Percentiles rank a stretch among this genome's conserved stretches.
phyloP scores from a whole-genome alignment of 2,329 filamentous ascomycete genomes.

The Fusarium setosum region DNA sequence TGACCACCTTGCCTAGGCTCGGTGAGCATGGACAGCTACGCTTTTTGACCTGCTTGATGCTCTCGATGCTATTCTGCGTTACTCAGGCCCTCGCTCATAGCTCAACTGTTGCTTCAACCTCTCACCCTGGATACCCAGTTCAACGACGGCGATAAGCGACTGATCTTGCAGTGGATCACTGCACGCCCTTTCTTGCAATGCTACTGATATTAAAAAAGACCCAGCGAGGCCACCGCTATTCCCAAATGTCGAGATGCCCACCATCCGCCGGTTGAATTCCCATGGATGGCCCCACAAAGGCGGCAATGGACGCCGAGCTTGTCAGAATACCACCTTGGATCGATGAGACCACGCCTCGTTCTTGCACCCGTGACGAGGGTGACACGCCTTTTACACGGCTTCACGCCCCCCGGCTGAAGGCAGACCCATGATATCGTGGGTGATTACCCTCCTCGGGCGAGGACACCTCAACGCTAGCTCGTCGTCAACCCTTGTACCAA shows the following conservation, averaged over 20 bases:
- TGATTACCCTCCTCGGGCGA: background rate
- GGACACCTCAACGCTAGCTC: constrained; percentile 3
- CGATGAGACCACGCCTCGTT: constrained; percentile 18
- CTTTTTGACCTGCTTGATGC: background rate
- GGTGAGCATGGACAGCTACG: background rate
- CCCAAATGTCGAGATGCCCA: constrained; percentile 14
- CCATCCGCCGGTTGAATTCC: constrained; percentile 43
- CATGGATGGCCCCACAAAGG: constrained; percentile 34
- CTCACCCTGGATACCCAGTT: background rate
- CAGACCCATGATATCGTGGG: constrained; percentile 35
- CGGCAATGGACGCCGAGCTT: constrained; percentile 24
- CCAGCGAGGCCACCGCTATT: constrained; percentile 15
- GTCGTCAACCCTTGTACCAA: constrained; percentile 9
- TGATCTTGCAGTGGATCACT: background rate
- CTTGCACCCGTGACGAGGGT: constrained; percentile 17
- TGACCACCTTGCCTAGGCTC: constrained; percentile 9
- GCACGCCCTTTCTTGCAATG: background rate
- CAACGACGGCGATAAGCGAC: constrained; percentile 21
- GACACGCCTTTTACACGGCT: constrained; percentile 18
- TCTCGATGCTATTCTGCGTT: background rate
- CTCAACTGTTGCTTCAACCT: background rate
- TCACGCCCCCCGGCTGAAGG: constrained; percentile 10
- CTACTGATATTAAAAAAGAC: background rate
- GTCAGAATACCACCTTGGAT: constrained; percentile 24
- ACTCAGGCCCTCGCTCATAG: constrained; percentile 3